Conservation (phyloP, 208 protist genomes). For the Novymonas esmeraldas region DNA sequence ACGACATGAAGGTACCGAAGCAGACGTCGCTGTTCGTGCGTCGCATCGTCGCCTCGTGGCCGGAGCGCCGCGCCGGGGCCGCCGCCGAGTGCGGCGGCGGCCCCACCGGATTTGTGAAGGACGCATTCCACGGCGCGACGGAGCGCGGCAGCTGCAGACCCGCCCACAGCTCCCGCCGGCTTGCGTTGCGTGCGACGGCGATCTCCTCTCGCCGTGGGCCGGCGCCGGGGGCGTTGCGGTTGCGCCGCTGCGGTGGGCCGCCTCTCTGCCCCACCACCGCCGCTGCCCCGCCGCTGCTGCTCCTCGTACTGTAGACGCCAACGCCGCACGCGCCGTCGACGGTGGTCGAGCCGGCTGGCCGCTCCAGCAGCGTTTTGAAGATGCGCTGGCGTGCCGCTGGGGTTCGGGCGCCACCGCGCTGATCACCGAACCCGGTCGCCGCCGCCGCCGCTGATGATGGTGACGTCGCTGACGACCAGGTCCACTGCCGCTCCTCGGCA, state of each 20-base stretch:
- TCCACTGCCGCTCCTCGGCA: too few species aligned
- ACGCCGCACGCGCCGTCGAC: background rate
- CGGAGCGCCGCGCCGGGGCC: background rate
- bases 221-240: background rate
- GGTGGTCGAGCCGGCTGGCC: background rate
- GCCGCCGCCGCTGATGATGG: too few species aligned
- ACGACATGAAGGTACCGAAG: constrained; percentile 7
- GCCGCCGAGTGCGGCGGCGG: background rate
- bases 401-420: too few species aligned
- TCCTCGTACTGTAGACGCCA: too few species aligned
- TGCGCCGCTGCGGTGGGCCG: background rate
- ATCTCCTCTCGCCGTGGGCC: background rate
- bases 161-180: constrained; percentile 1
- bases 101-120: background rate
- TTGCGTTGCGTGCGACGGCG: background rate
- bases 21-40: constrained; percentile 10
- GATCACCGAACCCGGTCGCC: too few species aligned
- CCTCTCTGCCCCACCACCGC: background rate
- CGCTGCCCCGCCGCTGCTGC: too few species aligned
- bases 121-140: background rate
- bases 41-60: background rate
- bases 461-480: too few species aligned
- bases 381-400: background rate
- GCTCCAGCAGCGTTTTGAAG: background rate
- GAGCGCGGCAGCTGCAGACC: constrained; percentile 9